Base-by-base conservation (phyloP, 371 early-diverging fungal genomes). In the Quaeritorhiza haematococci region DNA sequence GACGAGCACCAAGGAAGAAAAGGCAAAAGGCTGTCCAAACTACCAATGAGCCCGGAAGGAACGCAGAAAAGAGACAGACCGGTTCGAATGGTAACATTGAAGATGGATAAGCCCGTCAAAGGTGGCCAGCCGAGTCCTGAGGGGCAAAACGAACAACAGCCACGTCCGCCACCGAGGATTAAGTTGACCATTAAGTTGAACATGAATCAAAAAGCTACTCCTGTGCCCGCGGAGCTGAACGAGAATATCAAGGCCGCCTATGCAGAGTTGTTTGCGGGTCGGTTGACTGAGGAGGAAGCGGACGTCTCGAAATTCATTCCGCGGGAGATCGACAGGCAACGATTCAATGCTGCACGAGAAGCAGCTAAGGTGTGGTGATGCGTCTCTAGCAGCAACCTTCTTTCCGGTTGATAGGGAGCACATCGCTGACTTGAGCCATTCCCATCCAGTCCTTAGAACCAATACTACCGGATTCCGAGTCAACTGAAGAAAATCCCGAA, bases 221-320 rank as follows among this genome's bases (percentile, higher is more conserved):
- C n/a, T n/a, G n/a, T n/a, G n/a, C n/a, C n/a, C n/a, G n/a, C n/a
- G n/a, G n/a, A n/a, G n/a, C n/a, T n/a, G n/a, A n/a, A n/a, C n/a
- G n/a, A n/a, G n/a, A n/a, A n/a, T n/a, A n/a, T n/a, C n/a, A n/a
- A n/a, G n/a, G n/a, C n/a, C n/a, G n/a, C n/a, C n/a, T n/a, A 21
- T 15, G 26, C 32, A 23, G 29, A 35, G 35, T 69, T 59, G 24
- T 84, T 84, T 70, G 84, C 82, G 15, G 73, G 83, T 21, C 75
- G 78, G 54, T 49, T 86, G 28, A 75, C 74, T 0, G 64, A 62
- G 42, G 73, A 67, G 24, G 84, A 88, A 34, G 78, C 85, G 0
- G 74, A 79, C 58, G 75, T 72, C 21, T 63, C 70, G 13, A 68
- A 73, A 19, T 78, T 80, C 27, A 71, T 69, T 0, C 86, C 88